Base-by-base conservation (phyloP, 129 eudicot species). In the Kitagawia praeruptora region DNA sequence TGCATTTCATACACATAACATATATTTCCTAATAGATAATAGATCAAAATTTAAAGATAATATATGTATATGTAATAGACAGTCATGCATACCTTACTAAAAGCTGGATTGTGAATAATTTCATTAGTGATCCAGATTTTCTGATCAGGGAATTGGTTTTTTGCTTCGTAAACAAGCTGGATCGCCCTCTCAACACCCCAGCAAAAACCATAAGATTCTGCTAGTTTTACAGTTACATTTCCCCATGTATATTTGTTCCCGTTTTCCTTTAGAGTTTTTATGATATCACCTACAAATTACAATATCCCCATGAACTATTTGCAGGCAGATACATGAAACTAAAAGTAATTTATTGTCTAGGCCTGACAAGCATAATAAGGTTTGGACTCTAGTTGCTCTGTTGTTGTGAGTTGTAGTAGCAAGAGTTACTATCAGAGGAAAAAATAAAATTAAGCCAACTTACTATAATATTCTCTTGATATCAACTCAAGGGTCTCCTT, bases 51-150 rank as follows among this genome's bases (percentile, higher is more conserved):
- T n/a, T n/a, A n/a, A n/a, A n/a, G n/a, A n/a, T n/a, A n/a, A n/a
- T n/a, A n/a, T n/a, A n/a, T n/a, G n/a, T n/a, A n/a, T n/a, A n/a
- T n/a, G n/a, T n/a, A n/a, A n/a, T n/a, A n/a, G n/a, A n/a, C n/a
- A n/a, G n/a, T n/a, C n/a, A n/a, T n/a, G n/a, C n/a, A n/a, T 79
- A 91, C 97, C 97, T 86, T 90, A 70, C 87, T 93, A 80, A 93
- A 95, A 77, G 93, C 91, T 19, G 98, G 98, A n/a, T 91, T 93
- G 87, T 93, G 98, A 83, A 93, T 91, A 61, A 93, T 93, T 81
- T 93, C 92, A 74, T 94, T 94, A 12, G 98, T 94, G 58, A 94
- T 82, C 98, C 98, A 94, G 21, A 94, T 88, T 77, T 78, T 94
- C 82, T 89, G 92, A 15, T 86, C 81, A 23, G 97, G 97, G 75